Conservation (phyloP, 1,284 basidiomycete species). For the Ganoderma multipileum region DNA sequence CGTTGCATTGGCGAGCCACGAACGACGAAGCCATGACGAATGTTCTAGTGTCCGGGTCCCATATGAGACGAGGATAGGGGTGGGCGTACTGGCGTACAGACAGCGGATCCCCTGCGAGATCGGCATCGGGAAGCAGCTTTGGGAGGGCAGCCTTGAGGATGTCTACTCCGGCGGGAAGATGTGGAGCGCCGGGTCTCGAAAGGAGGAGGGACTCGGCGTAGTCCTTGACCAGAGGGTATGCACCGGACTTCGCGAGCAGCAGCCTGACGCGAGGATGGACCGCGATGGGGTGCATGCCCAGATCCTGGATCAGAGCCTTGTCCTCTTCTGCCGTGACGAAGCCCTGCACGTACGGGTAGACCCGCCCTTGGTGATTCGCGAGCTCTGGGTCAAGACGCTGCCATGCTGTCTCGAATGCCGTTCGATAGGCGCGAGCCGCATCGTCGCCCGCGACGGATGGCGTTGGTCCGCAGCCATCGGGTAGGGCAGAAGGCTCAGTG, state of each 20-base stretch:
- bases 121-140: slow-evolving; percentile 13
- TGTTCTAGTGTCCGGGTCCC: slow-evolving; percentile 13
- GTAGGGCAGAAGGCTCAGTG: slow-evolving; percentile 1
- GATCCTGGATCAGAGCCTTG: slow-evolving; percentile 12
- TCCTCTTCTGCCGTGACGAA: background rate
- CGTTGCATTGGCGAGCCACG: background rate
- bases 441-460: background rate
- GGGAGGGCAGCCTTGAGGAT: slow-evolving; percentile 14
- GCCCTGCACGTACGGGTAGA: slow-evolving; percentile 15
- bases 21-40: slow-evolving; percentile 20
- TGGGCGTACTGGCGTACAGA: slow-evolving; percentile 17
- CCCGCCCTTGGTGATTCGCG: background rate
- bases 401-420: slow-evolving; percentile 23
- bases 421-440: slow-evolving; percentile 13
- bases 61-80: slow-evolving; percentile 13
- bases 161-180: slow-evolving; percentile 11
- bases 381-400: slow-evolving; percentile 7
- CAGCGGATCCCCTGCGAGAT: slow-evolving; percentile 8
- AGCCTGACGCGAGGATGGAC: slow-evolving; percentile 15
- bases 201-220: slow-evolving; percentile 22
- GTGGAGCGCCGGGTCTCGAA: background rate
- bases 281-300: slow-evolving; percentile 13
- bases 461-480: slow-evolving; percentile 13
- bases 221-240: slow-evolving; percentile 17
- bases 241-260: slow-evolving; percentile 17